Base-by-base conservation (phyloP, 257 asterid species). In the Scutellaria barbata region DNA sequence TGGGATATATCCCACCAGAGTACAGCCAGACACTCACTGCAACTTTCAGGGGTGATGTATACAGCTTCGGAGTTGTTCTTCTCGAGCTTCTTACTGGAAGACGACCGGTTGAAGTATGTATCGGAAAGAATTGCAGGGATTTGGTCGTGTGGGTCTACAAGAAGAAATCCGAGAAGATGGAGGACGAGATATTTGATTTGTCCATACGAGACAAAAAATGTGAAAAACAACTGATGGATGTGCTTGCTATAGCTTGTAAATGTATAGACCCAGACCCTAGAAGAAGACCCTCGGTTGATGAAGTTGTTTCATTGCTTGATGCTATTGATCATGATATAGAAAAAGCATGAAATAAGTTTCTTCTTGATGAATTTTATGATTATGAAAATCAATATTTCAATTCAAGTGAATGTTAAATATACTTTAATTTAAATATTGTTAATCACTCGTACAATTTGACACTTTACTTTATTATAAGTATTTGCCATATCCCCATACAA, bases 1-100 rank as follows among this genome's bases (percentile, higher is more conserved):
- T 94, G 71, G 98, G 98, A 1, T 94, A 94, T 41, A 94, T 94
- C 13, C 99, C 96, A 8, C 99, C 96, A 0, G 99, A 94, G 76
- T 94, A 91, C 51, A 83, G 96, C 72, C 99, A 91, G 77, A 86
- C 93, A 16, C 43, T 91, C 85, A 87, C 90, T 0, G 96, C 97
- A 6, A 91, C 99, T 33, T 94, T 94, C 80, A 81, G 96, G 85
- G 99, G 96, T 0, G 97, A 94, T 11, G 96, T 91, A 35, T 94
- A 88, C 77, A 91, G 99, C 80, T 94, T 88, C 3, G 99, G 99
- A 5, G 84, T 94, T n/a, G 97, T 94, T 55, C 92, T 94, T 57
- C 84, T 94, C 11, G 99, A 94, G 88, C 95, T 94, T 14, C 64
- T 94, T 6, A 94, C 99, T 0, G 93, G 97, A 14, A 85, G 93